Evolutionary conservation across 805 yeast species (phyloP), one percentile per base, ranked within the genome.

Genomic region (Metschnikowia lunata): DNA sequence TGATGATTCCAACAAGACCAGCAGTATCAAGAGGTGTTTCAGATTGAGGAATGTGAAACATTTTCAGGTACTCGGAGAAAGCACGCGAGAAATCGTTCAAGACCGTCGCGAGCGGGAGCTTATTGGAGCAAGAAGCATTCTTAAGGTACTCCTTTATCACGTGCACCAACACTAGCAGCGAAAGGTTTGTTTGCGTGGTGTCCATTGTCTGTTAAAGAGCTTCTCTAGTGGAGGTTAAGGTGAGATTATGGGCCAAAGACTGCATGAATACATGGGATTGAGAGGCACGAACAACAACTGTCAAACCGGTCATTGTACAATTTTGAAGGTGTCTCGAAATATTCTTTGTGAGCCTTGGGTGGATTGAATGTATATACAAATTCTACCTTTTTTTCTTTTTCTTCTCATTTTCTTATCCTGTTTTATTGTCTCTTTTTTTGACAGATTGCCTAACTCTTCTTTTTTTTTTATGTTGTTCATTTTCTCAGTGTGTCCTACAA

Each of bases 41-140:
- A 8, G 34, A 39, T 30, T 29, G 42, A 1, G 36, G 30, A 27
- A 23, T 10, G 3, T 27, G 32, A 15, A 50, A 50, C 11, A 43
- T 30, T 4, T 44, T 31, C 37, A 39, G 42, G 40, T 50, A 50
- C 12, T 39, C 18, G 35, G 37, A 4, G 39, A 43, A 42, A 12
- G 37, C 23, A n/a, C 36, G 15, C 11, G 44, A 37, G 28, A 50
- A 42, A 15, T 50, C 46, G 12, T 30, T 34, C 13, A 45, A 32
- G 8, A 50, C 42, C n/a, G 39, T 30, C 30, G 43, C 35, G 13
- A 47, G 36, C 7, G 41, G 47, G 30, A 48, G 15, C 29, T 40
- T 38, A 9, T 7, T 26, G 12, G 26, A 36, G n/a, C n/a, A 37
- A n/a, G 10, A 18, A 11, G 15, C 15, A 10, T 26, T 26, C 15